A percentile compares a stretch with the other conserved stretches of the same genome.
These are phyloP conservation scores for Aspergillaceae sp. DNA, from an alignment of 2,329 filamentous ascomycete species.

Conservation along the genomic window DNA sequence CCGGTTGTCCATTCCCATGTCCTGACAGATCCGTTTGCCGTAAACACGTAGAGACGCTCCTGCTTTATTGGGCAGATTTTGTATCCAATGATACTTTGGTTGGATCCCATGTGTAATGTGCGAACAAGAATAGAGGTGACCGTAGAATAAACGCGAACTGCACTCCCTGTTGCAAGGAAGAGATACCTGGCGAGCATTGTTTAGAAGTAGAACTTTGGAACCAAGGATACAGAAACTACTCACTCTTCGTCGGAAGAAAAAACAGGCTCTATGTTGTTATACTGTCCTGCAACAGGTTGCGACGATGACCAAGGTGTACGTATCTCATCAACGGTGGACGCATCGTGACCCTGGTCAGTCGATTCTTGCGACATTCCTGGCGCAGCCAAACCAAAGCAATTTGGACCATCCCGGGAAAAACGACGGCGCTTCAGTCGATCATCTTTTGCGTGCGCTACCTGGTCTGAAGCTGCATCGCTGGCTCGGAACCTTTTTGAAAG, in stretches of 20 bases:
- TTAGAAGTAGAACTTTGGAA: constrained; percentile 1
- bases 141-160: constrained; percentile 72
- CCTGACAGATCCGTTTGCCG: constrained; percentile 42
- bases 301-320: constrained; percentile 39
- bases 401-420: constrained; percentile 18
- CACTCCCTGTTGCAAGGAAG: constrained; percentile 64
- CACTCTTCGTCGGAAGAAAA: constrained; percentile 51
- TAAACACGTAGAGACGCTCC: constrained; percentile 47
- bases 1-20: constrained; percentile 53
- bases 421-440: constrained; percentile 25
- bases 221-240: constrained; percentile 9
- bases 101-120: constrained; percentile 51
- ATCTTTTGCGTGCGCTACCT: constrained; percentile 11
- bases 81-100: constrained; percentile 43
- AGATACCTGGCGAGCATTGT: constrained; percentile 49
- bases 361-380: neutral
- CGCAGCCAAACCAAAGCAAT: constrained; percentile 4
- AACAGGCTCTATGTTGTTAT: constrained; percentile 48
- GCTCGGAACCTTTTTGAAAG: constrained; percentile 24
- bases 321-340: neutral
- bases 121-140: constrained; percentile 72
- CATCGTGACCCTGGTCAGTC: neutral
- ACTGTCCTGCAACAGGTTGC: constrained; percentile 46
- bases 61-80: constrained; percentile 44
- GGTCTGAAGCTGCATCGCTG: constrained; percentile 19